A percentile compares a stretch with the other conserved stretches of the same genome.
These are phyloP conservation scores for Claviceps sp. DNA, from an alignment of 2,329 filamentous ascomycete genomes.

Conservation along the genomic window DNA sequence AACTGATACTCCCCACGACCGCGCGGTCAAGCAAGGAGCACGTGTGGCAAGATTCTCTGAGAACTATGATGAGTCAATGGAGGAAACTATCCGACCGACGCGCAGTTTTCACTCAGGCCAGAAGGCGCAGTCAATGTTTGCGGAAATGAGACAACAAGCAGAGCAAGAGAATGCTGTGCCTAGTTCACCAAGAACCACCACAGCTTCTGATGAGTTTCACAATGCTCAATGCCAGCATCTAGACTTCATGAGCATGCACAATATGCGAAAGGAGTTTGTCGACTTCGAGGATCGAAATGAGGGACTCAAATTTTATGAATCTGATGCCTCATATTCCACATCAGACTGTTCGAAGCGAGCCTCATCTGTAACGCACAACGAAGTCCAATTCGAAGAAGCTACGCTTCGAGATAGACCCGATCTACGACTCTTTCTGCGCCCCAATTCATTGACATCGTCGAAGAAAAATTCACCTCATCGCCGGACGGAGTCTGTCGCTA, in stretches of 20 bases:
- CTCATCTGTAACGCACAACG: constrained; percentile 28
- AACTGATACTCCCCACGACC: constrained; percentile 46
- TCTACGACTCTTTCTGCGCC: constrained; percentile 16
- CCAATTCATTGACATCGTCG: constrained; percentile 9
- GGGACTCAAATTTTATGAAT: constrained; percentile 19
- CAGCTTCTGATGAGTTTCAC: constrained; percentile 32
- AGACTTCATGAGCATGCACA: constrained; percentile 43
- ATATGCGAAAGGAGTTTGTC: constrained; percentile 30
- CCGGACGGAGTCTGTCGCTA: constrained; percentile 46
- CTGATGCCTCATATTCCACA: constrained; percentile 21
- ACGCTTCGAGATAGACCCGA: constrained; percentile 31
- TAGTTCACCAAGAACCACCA: constrained; percentile 40
- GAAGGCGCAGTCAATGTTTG: constrained; percentile 39
- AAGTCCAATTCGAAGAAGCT: constrained; percentile 22
- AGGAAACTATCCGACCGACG: constrained; percentile 49
- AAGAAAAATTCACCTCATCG: constrained; percentile 27
- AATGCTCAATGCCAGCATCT: constrained; percentile 38
- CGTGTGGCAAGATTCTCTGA: constrained; percentile 41
- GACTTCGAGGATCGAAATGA: constrained; percentile 24
- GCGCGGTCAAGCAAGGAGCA: constrained; percentile 27
- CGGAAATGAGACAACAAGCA: constrained; percentile 43
- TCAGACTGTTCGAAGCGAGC: constrained; percentile 37
- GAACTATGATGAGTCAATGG: constrained; percentile 51
- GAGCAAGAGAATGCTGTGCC: constrained; percentile 37
- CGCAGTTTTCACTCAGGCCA: constrained; percentile 28